Evolutionary conservation across 176 grass and related monocot genomes (phyloP).

Genomic region (Leersia perrieri): DNA sequence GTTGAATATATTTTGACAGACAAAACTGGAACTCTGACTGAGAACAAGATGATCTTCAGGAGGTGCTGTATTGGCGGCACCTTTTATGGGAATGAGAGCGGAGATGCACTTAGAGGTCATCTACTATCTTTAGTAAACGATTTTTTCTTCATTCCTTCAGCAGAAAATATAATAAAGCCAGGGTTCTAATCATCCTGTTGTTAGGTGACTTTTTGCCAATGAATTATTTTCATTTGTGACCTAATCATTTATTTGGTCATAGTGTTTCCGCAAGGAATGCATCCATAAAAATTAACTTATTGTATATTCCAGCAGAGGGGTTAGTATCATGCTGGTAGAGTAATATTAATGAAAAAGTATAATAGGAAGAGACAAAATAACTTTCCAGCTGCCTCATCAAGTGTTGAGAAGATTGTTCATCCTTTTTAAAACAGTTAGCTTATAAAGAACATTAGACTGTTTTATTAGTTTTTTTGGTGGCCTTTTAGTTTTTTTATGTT

Average conservation of each 20-base stretch:
- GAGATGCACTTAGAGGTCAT: constrained; percentile 91
- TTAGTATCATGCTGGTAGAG: too few relatives aligned
- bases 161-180: constrained; percentile 27
- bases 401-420: too few relatives aligned
- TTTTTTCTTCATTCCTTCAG: constrained; percentile 26
- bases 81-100: constrained; percentile 86
- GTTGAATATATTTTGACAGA: constrained; percentile 99
- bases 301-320: too few relatives aligned
- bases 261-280: background rate
- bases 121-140: background rate
- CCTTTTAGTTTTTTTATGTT: background rate
- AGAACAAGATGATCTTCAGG: constrained; percentile 97
- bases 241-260: background rate
- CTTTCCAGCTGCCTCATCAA: too few relatives aligned
- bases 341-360: too few relatives aligned
- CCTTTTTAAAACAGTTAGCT: too few relatives aligned
- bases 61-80: constrained; percentile 79
- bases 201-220: background rate
- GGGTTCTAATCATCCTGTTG: background rate
- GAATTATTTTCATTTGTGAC: background rate
- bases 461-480: background rate
- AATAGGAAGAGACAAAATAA: too few relatives aligned
- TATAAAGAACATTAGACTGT: too few relatives aligned
- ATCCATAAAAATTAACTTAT: background rate
- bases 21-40: constrained; percentile 95